phyloP scores from a whole-genome alignment of 495 filamentous ascomycete genomes.

The Penicillium lagena region DNA sequence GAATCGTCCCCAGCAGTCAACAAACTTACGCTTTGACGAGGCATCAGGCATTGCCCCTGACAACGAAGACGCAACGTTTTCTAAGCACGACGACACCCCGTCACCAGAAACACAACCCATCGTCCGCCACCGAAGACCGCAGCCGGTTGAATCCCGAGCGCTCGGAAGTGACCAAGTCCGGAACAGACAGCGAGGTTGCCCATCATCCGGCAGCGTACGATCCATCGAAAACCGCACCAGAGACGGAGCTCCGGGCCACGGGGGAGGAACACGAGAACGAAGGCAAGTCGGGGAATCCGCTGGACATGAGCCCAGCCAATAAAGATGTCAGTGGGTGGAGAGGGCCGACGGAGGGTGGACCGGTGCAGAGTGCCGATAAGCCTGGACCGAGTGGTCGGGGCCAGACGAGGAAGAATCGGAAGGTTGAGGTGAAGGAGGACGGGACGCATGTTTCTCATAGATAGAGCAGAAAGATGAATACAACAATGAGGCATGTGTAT shows the following conservation, averaged over 20 bases:
- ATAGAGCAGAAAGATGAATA: neutral
- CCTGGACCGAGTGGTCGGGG: slow-evolving; percentile 40
- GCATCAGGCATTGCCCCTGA: neutral
- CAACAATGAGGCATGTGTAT: neutral
- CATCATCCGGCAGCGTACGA: slow-evolving; percentile 49
- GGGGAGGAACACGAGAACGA: slow-evolving; percentile 23
- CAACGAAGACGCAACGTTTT: neutral
- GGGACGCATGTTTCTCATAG: slow-evolving; percentile 21
- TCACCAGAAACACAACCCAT: slow-evolving; percentile 9
- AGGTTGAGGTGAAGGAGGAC: slow-evolving; percentile 25
- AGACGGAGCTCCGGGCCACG: slow-evolving; percentile 40
- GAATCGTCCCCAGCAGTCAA: slow-evolving; percentile 16
- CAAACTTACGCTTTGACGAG: slow-evolving; percentile 2
- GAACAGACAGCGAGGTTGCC: slow-evolving; percentile 49
- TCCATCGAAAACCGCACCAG: slow-evolving; percentile 50
- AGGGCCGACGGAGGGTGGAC: slow-evolving; percentile 38
- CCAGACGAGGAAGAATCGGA: slow-evolving; percentile 37
- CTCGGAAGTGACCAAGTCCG: slow-evolving; percentile 53
- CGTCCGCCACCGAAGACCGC: slow-evolving; percentile 45
- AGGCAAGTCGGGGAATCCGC: slow-evolving; percentile 35
- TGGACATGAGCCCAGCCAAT: slow-evolving; percentile 57
- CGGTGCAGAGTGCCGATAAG: slow-evolving; percentile 35
- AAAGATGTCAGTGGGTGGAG: slow-evolving; percentile 48
- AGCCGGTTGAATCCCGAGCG: slow-evolving; percentile 46
- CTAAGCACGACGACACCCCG: slow-evolving; percentile 12